Percentiles rank a stretch among this genome's conserved stretches.
phyloP scores from a whole-genome alignment of 2,329 filamentous ascomycete genomes.

The Akanthomyces muscarius region DNA sequence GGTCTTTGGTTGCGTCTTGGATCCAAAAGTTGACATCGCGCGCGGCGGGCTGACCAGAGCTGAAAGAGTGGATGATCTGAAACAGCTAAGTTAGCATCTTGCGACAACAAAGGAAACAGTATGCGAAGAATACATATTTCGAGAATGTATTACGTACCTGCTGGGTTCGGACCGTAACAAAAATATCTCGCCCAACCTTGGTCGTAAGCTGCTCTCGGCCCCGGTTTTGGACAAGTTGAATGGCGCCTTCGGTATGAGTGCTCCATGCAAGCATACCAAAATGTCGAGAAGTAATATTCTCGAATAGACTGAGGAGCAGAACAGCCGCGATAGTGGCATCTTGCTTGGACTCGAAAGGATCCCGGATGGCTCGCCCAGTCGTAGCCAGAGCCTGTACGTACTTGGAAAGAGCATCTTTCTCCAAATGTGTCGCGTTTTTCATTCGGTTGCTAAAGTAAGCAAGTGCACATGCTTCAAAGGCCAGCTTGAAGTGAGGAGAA shows the following conservation, averaged over 20 bases:
- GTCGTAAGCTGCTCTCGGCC: constrained; percentile 53
- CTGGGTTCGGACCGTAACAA: constrained; percentile 56
- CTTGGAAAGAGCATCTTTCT: constrained; percentile 42
- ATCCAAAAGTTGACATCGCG: constrained; percentile 60
- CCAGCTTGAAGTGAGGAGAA: constrained; percentile 47
- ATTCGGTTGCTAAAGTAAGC: constrained; percentile 53
- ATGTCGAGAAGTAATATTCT: constrained; percentile 54
- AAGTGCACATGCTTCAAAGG: constrained; percentile 57
- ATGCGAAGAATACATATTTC: background rate
- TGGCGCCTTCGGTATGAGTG: constrained; percentile 61
- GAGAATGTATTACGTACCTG: constrained; percentile 41
- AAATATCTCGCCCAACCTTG: constrained; percentile 51
- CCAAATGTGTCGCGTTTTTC: constrained; percentile 31
- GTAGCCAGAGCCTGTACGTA: constrained; percentile 53
- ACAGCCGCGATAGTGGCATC: constrained; percentile 58
- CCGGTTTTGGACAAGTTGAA: constrained; percentile 55
- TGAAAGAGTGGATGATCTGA: constrained; percentile 55
- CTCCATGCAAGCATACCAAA: constrained; percentile 57
- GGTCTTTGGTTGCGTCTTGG: constrained; percentile 47
- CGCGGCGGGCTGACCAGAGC: constrained; percentile 46
- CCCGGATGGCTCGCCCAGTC: constrained; percentile 50
- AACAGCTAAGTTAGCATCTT: constrained; percentile 8
- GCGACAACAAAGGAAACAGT: background rate
- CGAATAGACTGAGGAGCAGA: constrained; percentile 56
- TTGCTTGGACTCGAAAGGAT: constrained; percentile 45